Conservation (phyloP, 1,284 basidiomycete genomes). For the Ustilago trichophora region DNA sequence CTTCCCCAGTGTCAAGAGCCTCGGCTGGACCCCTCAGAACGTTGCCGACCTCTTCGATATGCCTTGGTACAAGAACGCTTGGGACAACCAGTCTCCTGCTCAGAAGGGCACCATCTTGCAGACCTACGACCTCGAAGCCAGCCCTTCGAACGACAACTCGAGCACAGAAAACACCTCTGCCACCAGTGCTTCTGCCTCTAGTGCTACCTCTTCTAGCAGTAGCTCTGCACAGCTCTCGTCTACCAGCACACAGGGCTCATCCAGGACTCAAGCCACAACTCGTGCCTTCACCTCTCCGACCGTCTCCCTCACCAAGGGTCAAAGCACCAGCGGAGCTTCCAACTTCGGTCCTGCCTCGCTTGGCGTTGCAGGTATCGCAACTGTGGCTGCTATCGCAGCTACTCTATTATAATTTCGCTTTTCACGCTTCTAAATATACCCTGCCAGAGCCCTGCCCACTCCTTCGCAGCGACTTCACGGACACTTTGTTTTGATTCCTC, state of each 20-base stretch:
- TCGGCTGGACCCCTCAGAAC: slow-evolving; percentile 72
- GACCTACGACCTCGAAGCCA: slow-evolving; percentile 8
- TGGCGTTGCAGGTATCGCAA: slow-evolving; percentile 9
- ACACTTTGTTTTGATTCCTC: no score
- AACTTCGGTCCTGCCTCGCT: slow-evolving; percentile 16
- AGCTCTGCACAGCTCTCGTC: not conserved
- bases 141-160: not conserved
- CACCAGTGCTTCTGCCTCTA: not conserved
- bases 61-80: slow-evolving; percentile 54
- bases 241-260: not conserved
- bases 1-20: slow-evolving; percentile 74
- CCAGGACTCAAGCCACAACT: not conserved
- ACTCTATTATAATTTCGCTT: slow-evolving; percentile 11
- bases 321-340: slow-evolving; percentile 9
- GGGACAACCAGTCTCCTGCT: slow-evolving; percentile 16
- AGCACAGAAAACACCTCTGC: not conserved
- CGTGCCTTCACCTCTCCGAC: slow-evolving; percentile 2
- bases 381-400: slow-evolving; percentile 14
- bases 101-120: slow-evolving; percentile 31
- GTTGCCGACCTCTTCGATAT: slow-evolving; percentile 40
- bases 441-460: not conserved
- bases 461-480: not conserved
- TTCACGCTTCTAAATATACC: not conserved
- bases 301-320: not conserved
- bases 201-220: not conserved